phyloP scores from a whole-genome alignment of 768 basidiomycete genomes.

The Kwoniella sp. region DNA sequence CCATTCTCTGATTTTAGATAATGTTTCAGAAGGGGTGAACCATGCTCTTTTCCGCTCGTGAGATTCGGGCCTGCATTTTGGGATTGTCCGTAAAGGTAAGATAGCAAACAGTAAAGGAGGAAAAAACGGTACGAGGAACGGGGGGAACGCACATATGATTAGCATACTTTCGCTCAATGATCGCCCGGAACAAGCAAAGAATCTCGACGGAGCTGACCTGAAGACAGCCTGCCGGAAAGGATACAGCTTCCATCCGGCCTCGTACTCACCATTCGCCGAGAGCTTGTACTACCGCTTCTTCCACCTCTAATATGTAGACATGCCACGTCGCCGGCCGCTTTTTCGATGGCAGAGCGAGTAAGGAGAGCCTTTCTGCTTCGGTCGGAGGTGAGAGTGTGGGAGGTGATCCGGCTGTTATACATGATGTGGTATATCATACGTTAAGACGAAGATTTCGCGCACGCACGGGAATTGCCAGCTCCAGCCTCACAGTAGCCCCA shows the following conservation, averaged over 20 bases:
- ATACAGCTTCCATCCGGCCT: too few species aligned
- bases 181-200: too few species aligned
- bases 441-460: too few species aligned
- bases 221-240: too few species aligned
- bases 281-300: slow-evolving; percentile 9
- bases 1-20: slow-evolving; percentile 38
- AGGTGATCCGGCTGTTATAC: slow-evolving; percentile 51
- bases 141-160: too few species aligned
- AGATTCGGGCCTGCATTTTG: slow-evolving; percentile 40
- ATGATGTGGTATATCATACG: too few species aligned
- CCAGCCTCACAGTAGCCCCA: too few species aligned
- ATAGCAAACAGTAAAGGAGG: neutral
- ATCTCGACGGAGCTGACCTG: too few species aligned
- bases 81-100: too few species aligned
- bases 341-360: slow-evolving; percentile 27
- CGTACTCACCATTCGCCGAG: slow-evolving; percentile 10
- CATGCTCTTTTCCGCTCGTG: slow-evolving; percentile 39
- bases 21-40: slow-evolving; percentile 22
- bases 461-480: too few species aligned
- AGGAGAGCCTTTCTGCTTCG: slow-evolving; percentile 29
- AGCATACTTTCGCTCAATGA: too few species aligned
- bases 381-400: slow-evolving; percentile 18
- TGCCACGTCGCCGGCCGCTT: slow-evolving; percentile 33
- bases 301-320: slow-evolving; percentile 33
- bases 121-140: too few species aligned